Evolutionary conservation across 2,329 filamentous ascomycete genomes (phyloP).

Genomic region (Hymenoscyphus fraxineus): DNA sequence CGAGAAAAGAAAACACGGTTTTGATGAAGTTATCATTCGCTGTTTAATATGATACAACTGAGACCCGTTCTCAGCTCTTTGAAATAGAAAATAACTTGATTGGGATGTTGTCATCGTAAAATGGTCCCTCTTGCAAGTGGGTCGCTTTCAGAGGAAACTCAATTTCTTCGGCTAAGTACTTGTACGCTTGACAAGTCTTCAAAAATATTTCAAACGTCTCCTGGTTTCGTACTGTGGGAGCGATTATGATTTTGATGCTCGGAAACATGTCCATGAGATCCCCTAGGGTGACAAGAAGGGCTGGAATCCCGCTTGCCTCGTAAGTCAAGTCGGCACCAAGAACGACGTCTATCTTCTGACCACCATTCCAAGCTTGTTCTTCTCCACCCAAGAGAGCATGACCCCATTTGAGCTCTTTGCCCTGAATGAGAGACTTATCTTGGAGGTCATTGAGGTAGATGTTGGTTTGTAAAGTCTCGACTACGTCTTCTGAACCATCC

Average conservation of each 20-base stretch:
- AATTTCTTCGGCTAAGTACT: conserved; percentile 43
- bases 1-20: background rate
- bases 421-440: conserved; percentile 48
- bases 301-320: conserved; percentile 59
- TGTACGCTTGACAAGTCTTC: conserved; percentile 44
- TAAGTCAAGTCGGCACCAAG: conserved; percentile 79
- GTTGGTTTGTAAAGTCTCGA: conserved; percentile 64
- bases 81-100: conserved; percentile 53
- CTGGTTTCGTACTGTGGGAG: conserved; percentile 67
- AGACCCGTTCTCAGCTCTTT: conserved; percentile 9
- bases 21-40: background rate
- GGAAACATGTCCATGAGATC: conserved; percentile 58
- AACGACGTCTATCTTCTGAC: conserved; percentile 54
- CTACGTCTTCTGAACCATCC: conserved; percentile 70
- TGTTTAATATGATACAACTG: background rate
- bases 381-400: conserved; percentile 35
- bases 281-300: conserved; percentile 60
- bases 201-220: conserved; percentile 65
- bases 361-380: conserved; percentile 41
- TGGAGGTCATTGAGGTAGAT: conserved; percentile 65
- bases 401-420: conserved; percentile 51
- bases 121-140: conserved; percentile 54
- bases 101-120: conserved; percentile 57
- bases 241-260: conserved; percentile 57
- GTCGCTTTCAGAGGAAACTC: conserved; percentile 40